Evolutionary conservation across 805 yeast genomes (phyloP).

Genomic region (Nakazawaea ishiwadae): DNA sequence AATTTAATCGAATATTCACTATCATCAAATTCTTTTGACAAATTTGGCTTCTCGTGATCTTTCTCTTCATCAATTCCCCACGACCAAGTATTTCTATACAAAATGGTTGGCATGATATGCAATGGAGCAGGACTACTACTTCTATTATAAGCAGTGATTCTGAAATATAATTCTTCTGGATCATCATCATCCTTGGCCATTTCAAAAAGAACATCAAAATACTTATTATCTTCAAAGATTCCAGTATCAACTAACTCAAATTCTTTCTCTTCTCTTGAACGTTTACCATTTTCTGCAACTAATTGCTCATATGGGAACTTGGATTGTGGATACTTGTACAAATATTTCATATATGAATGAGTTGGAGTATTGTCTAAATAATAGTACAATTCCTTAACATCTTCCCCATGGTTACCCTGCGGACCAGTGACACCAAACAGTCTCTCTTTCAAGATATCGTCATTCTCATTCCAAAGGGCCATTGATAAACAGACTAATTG

Average conservation of each 20-base stretch:
- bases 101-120: constrained; percentile 79
- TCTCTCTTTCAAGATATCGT: constrained; percentile 78
- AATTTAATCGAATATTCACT: constrained; percentile 48
- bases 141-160: constrained; percentile 85
- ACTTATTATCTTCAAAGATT: constrained; percentile 62
- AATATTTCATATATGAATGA: constrained; percentile 86
- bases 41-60: constrained; percentile 43
- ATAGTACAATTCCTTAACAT: constrained; percentile 81
- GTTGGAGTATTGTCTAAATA: constrained; percentile 91
- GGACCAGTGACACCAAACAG: constrained; percentile 87
- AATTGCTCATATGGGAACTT: constrained; percentile 79
- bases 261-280: constrained; percentile 67
- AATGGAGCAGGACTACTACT: constrained; percentile 82
- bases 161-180: constrained; percentile 74
- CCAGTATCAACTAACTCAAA: constrained; percentile 83
- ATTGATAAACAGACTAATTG: constrained; percentile 72
- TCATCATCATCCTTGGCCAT: constrained; percentile 82
- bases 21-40: constrained; percentile 34
- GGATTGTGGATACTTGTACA: constrained; percentile 88
- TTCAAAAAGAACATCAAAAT: constrained; percentile 86
- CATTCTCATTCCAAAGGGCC: constrained; percentile 91
- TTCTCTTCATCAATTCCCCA: constrained; percentile 65
- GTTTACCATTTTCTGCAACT: constrained; percentile 58
- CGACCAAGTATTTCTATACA: constrained; percentile 89
- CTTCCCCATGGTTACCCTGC: constrained; percentile 96